A percentile compares a stretch with the other conserved stretches of the same genome.
Conservation (phyloP, 306 rosid genomes). For the Rosa persica region DNA sequence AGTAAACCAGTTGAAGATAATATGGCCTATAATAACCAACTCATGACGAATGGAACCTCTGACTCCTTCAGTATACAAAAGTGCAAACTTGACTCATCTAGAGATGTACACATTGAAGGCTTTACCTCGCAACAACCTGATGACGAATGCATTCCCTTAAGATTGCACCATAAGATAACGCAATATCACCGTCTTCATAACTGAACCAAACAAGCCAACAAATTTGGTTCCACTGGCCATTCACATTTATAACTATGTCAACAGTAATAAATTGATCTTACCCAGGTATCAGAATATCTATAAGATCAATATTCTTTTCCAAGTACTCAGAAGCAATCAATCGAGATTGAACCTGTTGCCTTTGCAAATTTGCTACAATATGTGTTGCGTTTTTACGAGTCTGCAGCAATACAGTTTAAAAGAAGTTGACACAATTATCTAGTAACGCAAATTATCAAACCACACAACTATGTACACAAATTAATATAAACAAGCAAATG, state of each 20-base stretch:
- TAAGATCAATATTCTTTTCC: constrained; percentile 54
- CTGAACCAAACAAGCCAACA: constrained; percentile 21
- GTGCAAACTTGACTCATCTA: background rate
- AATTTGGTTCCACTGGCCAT: background rate
- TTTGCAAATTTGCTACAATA: constrained; percentile 63
- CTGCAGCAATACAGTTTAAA: constrained; percentile 27
- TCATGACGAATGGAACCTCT: background rate
- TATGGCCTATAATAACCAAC: background rate
- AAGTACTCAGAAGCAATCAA: constrained; percentile 52
- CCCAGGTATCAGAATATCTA: constrained; percentile 57
- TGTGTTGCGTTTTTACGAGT: constrained; percentile 57
- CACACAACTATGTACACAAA: background rate
- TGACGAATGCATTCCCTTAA: constrained; percentile 44
- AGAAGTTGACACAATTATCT: background rate
- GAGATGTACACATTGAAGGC: background rate
- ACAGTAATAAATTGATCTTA: constrained; percentile 17
- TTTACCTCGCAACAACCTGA: constrained; percentile 41
- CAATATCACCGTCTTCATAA: constrained; percentile 35
- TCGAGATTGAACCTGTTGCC: constrained; percentile 50
- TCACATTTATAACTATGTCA: background rate
- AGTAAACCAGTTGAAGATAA: background rate
- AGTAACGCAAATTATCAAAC: background rate
- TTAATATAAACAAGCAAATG: background rate
- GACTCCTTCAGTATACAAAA: background rate
- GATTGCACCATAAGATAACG: constrained; percentile 40